Base-by-base conservation (phyloP, 2,329 filamentous ascomycete species). In the Lasiodiplodia theobromae region DNA sequence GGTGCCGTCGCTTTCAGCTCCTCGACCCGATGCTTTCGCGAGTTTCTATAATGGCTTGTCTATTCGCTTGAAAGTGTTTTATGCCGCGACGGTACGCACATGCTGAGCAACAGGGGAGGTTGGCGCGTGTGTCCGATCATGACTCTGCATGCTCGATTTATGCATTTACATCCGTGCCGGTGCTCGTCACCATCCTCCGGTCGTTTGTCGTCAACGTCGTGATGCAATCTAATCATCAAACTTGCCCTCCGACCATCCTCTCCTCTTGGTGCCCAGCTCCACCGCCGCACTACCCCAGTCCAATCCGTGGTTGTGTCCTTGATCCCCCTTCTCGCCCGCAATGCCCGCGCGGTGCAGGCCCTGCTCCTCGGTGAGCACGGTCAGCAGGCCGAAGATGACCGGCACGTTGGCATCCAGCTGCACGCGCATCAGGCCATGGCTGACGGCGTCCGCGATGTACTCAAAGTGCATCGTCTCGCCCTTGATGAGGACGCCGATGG, bases 401-500 rank as follows among this genome's bases (percentile, higher is more conserved):
- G 96, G 96, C 63, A 97, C 88, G 54, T 93, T 92, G 11, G 89
- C 90, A 79, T 99, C 95, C 67, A 98, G 85, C 80, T 97, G 94
- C 69, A 98, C 90, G 72, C 93, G 90, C 96, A 99, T 99, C 70
- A 99, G 86, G 7, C 93, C 96, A 71, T 97, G 93, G 69, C 90
- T 93, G 7, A 96, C 94, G 51, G 93, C 89, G 72, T 98, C 96
- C 52, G 94, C 88, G 75, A 99, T 99, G 83, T 99, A 98, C 83
- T 99, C 96, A 77, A 99, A 99, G 83, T 99, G 96, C 94, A 97
- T 97, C 7, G 96, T 98, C 82, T 97, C 92, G 79, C 96, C 96
- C 85, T 99, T 99, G 84, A 99, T 97, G 70, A 99, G 88, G 68
- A 97, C 94, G 68, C 96, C 96, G 73, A 99, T 92, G 66, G 96